Evolutionary conservation across 2,329 filamentous ascomycete genomes (phyloP), one percentile per base, ranked within the genome.

Genomic region (Phaeosphaeria sp.): DNA sequence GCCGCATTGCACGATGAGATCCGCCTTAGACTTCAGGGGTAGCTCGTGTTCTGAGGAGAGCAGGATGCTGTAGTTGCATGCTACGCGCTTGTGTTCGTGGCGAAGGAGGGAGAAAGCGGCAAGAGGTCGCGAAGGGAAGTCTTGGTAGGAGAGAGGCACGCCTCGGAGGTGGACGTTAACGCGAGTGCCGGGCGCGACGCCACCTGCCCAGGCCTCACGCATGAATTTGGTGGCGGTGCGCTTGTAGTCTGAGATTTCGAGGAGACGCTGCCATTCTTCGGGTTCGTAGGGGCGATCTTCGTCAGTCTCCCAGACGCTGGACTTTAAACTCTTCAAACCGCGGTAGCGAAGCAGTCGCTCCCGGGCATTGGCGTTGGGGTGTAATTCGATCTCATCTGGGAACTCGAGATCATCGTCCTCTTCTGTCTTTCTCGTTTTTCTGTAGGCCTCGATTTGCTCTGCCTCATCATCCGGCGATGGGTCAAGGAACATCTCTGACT

Each of bases 321-420:
- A 91, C 65, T 92, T 89, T 59, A 98, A 78, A 74, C 91, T 97
- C 84, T 98, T 99, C 64, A 99, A 80, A 43, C 95, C 95, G 72
- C 95, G 86, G 79, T 97, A 99, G 58, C 91, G 87, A 8, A 90
- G 87, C 53, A 99, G 81, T 45, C 95, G 86, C 78, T 99, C 95
- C 51, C 92, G 83, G 0, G 95, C 95, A 45, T 92, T 83, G 3
- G 96, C 92, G 52, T 94, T 86, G 0, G 96, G 95, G 65, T 91
- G 92, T 52, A 99, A 82, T 77, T 99, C 96, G 56, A 99, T 95
- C 77, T 99, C 95, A 65, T 99, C 95, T 0, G 95, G 95, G 77
- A 98, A 99, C 76, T 98, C 94, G 53, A 91, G 86, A 76, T 99
- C 95, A 15, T 98, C 93, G 49, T 93, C 87, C 3, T 88, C 92